Evolutionary conservation across 1,284 basidiomycete species (phyloP), one percentile per base, ranked within the genome.

Genomic region (Apiotrichum porosum): DNA sequence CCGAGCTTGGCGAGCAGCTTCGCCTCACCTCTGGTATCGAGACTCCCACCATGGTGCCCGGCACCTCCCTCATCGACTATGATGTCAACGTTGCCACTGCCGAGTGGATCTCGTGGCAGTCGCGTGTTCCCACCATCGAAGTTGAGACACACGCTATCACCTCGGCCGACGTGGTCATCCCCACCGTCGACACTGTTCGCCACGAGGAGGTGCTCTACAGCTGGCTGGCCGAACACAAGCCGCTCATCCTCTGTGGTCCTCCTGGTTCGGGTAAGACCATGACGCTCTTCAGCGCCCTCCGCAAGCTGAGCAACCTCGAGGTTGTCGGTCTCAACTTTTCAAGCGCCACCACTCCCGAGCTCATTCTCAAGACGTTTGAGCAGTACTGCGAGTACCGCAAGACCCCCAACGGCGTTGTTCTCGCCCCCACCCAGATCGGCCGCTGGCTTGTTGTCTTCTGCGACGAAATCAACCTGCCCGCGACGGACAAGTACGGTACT

Each of bases 211-310:
- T 99, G 23, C 77, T 99, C 1, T 98, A 98, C 72, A 95, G 92
- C 0, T 98, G 94, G 93, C 78, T 99, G 3, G 93, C 92, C 0
- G 97, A 98, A 71, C 94, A 98, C 76, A 97, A 97, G 70, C 97
- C 95, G 6, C 80, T 99, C 47, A 89, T 99, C 83, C 81, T 99
- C 19, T 99, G 95, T 69, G 95, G 95, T 39, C 95, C 95, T 63
- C 95, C 95, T 8, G 95, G 95, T 65, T 97, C 94, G 21, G 95
- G 95, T 33, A 99, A 99, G 78, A 99, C 95, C 5, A 99, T 99
- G 95, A 98, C 97, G 0, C 78, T 99, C n/a, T 97, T 98, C 77
- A 95, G 91, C 58, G 95, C 97, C 5, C 81, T 99, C 28, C 85
- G 95, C 48, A 98, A 98, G 73, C 80, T 98, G 37, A 92, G 93